Percentiles rank a stretch among this genome's conserved stretches.
Conservation (phyloP, 208 protist species). For the Leishmania guyanensis region DNA sequence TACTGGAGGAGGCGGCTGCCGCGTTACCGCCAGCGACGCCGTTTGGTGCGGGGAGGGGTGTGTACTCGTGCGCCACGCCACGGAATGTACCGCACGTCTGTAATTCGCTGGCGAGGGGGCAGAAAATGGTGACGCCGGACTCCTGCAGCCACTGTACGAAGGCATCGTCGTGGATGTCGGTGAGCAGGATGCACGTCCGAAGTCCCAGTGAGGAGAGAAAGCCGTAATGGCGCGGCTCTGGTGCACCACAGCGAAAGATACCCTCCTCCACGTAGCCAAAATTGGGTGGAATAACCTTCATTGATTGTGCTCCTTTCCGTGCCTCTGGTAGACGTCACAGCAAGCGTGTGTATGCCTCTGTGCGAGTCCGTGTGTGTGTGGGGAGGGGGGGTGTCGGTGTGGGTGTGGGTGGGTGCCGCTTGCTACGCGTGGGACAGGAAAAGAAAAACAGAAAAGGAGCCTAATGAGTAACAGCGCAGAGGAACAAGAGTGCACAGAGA, state of each 20-base stretch:
- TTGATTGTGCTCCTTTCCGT: conserved; percentile 15
- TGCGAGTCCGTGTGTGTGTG: not conserved
- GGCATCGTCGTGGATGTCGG: conserved; percentile 87
- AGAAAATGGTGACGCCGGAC: conserved; percentile 87
- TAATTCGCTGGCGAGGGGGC: conserved; percentile 44
- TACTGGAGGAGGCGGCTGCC: conserved; percentile 1
- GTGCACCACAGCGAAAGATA: conserved; percentile 96
- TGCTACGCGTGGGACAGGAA: not conserved
- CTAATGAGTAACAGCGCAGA: not conserved
- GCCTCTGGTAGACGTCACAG: not conserved
- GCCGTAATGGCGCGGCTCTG: conserved; percentile 95
- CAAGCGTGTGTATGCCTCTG: not conserved
- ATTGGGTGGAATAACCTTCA: conserved; percentile 94
- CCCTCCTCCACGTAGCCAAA: conserved; percentile 97
- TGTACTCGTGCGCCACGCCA: conserved; percentile 11
- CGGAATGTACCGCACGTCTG: conserved; percentile 6
- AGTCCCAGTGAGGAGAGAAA: conserved; percentile 96
- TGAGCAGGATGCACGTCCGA: conserved; percentile 96
- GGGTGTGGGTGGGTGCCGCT: not conserved
- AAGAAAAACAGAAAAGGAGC: not conserved
- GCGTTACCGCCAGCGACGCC: conserved; percentile 20
- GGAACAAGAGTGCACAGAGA: not conserved
- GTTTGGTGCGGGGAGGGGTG: not conserved
- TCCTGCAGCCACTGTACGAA: conserved; percentile 95
- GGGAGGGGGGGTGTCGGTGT: not conserved